Percentiles rank a stretch among this genome's conserved stretches.
Evolutionary conservation across 2,329 filamentous ascomycete genomes (phyloP).

Genomic region (Fusarium coicis): DNA sequence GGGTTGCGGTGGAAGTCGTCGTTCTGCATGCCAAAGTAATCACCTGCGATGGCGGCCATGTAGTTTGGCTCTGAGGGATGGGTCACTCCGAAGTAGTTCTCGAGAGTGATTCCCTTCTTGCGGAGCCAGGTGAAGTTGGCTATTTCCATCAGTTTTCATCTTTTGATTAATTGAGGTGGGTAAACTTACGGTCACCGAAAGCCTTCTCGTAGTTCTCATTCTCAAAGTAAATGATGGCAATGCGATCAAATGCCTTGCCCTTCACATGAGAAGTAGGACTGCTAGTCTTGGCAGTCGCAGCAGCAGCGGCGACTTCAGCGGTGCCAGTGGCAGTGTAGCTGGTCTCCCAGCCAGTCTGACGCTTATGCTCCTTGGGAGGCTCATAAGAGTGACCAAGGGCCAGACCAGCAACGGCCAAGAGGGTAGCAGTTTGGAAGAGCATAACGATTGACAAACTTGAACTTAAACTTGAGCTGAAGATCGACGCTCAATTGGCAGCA

Average conservation of each 20-base stretch:
- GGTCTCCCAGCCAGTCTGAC: slow-evolving; percentile 48
- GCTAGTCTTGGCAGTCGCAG: slow-evolving; percentile 68
- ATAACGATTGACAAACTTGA: neutral
- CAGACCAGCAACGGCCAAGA: slow-evolving; percentile 44
- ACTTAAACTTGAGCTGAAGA: too few species aligned
- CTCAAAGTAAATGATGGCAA: slow-evolving; percentile 80
- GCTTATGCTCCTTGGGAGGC: slow-evolving; percentile 1
- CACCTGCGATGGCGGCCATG: slow-evolving; percentile 68
- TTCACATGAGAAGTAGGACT: slow-evolving; percentile 72
- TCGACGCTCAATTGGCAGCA: neutral
- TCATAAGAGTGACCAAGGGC: slow-evolving; percentile 35
- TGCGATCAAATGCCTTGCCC: slow-evolving; percentile 78
- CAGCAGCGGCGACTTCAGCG: slow-evolving; percentile 63
- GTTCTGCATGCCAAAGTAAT: slow-evolving; percentile 71
- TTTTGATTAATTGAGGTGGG: rapidly evolving
- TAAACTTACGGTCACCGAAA: slow-evolving; percentile 65
- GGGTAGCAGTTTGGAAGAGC: slow-evolving; percentile 35
- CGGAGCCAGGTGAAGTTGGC: slow-evolving; percentile 45
- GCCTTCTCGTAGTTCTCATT: slow-evolving; percentile 78
- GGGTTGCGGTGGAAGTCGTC: slow-evolving; percentile 66
- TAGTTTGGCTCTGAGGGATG: slow-evolving; percentile 78
- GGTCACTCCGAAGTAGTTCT: slow-evolving; percentile 62
- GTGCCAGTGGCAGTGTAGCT: slow-evolving; percentile 63
- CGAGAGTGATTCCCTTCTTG: slow-evolving; percentile 45
- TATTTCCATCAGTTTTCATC: neutral